These are phyloP conservation scores for Colletotrichum melonis DNA, from an alignment of 2,329 filamentous ascomycete species.

Conservation along the genomic window DNA sequence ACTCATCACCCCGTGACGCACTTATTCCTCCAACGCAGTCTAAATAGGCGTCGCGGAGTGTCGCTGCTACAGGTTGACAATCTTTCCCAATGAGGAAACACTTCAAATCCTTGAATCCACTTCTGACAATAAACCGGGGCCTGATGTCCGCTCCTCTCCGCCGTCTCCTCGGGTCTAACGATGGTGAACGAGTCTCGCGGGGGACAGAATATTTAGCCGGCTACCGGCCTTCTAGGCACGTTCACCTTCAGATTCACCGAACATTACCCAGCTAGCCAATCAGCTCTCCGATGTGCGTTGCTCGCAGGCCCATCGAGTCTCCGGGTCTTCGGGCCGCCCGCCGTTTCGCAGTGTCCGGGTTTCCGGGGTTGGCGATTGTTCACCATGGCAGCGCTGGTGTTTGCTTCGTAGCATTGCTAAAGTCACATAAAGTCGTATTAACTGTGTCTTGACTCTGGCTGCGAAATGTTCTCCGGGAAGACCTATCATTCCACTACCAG, in stretches of 20 bases:
- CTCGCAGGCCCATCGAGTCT: no score
- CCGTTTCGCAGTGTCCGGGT: neutral
- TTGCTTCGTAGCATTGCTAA: neutral
- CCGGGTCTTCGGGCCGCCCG: neutral
- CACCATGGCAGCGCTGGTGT: neutral
- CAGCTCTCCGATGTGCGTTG: no score
- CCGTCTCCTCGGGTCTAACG: neutral
- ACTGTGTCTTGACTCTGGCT: no score
- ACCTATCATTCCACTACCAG: no score
- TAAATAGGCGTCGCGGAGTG: neutral
- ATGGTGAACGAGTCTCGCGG: neutral
- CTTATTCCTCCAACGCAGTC: neutral
- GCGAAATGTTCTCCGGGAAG: no score
- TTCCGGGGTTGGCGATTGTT: no score
- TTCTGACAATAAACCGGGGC: neutral
- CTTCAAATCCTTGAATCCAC: neutral
- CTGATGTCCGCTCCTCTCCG: no score
- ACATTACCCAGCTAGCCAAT: no score
- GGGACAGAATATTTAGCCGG: no score
- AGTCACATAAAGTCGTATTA: neutral
- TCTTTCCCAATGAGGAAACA: neutral
- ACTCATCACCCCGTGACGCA: neutral
- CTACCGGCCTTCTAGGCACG: no score
- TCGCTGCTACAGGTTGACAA: neutral
- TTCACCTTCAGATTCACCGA: no score